Base-by-base conservation (phyloP, 345 rosid genomes). In the Eucalyptus tenuipes region DNA sequence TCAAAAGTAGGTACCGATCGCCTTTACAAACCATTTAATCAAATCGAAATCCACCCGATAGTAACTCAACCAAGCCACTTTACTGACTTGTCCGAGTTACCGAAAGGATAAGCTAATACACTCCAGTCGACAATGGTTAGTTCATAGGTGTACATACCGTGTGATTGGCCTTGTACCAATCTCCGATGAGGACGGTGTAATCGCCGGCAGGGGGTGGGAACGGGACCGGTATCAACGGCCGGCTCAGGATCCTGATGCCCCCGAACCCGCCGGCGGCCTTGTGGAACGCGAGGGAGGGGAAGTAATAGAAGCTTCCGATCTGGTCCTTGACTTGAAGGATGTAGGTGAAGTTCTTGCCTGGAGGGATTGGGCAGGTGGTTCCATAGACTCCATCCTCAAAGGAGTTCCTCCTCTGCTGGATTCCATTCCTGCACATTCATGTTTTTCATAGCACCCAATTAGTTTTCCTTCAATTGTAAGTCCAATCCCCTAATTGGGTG, bases 301-400 rank as follows among this genome's bases (percentile, higher is more conserved):
- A 95, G 90, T 95, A 95, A 90, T 93, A 95, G 91, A 93, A 95
- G 89, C 98, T 95, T n/a, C 98, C 98, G 6, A 95, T 95, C 88
- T 95, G 98, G 82, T 95, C 98, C 92, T 95, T 95, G 16, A 93
- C 95, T 88, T 95, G 98, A 86, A 95, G 94, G 68, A 93, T 95
- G 94, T 96, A 97, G 15, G 99, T 97, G 91, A 92, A 97, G 92
- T 97, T 97, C 90, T 89, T 89, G 12, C 99, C 97, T 0, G 99
- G 97, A 59, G 99, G 99, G 45, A 97, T 97, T 7, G 99, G 99
- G 48, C 99, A 97, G 2, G 99, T 96, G 10, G 99, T 97, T 85
- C 99, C 99, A 59, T 84, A 91, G 1, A 97, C 97, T 48, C 99
- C 99, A 47, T 97, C 99, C 44, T 91, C 95, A 86, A 10, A 97